phyloP scores from a whole-genome alignment of 495 filamentous ascomycete genomes.

The Xylaria sp. region DNA sequence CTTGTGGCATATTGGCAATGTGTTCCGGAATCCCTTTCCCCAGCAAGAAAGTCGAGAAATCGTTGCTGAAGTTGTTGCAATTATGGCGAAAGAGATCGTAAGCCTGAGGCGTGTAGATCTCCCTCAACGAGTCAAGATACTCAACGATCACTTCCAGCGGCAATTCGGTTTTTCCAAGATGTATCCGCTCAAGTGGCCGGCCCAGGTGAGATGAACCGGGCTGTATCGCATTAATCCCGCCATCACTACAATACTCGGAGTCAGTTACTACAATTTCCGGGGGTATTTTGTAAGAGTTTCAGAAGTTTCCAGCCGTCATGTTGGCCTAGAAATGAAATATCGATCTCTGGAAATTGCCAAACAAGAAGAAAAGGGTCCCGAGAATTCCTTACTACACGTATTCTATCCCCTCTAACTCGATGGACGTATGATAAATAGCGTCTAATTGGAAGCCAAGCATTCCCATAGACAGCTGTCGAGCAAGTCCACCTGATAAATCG shows the following conservation, averaged over 20 bases:
- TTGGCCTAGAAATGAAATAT: too few species aligned
- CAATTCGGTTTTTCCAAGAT: slow-evolving; percentile 77
- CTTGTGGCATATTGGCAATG: slow-evolving; percentile 86
- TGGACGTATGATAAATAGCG: slow-evolving; percentile 89
- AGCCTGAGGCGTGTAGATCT: slow-evolving; percentile 83
- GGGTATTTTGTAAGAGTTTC: too few species aligned
- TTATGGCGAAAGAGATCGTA: slow-evolving; percentile 89
- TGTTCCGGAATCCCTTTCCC: slow-evolving; percentile 87
- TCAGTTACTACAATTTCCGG: too few species aligned
- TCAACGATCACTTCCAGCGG: slow-evolving; percentile 86
- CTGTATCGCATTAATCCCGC: slow-evolving; percentile 78
- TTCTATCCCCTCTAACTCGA: slow-evolving; percentile 74
- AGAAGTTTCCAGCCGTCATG: too few species aligned
- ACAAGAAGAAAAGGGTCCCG: too few species aligned
- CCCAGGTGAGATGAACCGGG: slow-evolving; percentile 89
- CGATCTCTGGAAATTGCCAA: too few species aligned
- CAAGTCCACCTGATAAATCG: slow-evolving; percentile 81
- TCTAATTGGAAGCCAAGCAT: slow-evolving; percentile 79
- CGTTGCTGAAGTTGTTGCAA: slow-evolving; percentile 98
- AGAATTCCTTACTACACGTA: too few species aligned
- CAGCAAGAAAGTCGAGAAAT: slow-evolving; percentile 88
- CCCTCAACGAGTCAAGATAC: slow-evolving; percentile 82
- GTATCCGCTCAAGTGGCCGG: slow-evolving; percentile 75
- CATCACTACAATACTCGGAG: too few species aligned
- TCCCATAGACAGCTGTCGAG: slow-evolving; percentile 51